Evolutionary conservation across 1,284 basidiomycete genomes (phyloP).

Genomic region (Sporisorium graminicola): DNA sequence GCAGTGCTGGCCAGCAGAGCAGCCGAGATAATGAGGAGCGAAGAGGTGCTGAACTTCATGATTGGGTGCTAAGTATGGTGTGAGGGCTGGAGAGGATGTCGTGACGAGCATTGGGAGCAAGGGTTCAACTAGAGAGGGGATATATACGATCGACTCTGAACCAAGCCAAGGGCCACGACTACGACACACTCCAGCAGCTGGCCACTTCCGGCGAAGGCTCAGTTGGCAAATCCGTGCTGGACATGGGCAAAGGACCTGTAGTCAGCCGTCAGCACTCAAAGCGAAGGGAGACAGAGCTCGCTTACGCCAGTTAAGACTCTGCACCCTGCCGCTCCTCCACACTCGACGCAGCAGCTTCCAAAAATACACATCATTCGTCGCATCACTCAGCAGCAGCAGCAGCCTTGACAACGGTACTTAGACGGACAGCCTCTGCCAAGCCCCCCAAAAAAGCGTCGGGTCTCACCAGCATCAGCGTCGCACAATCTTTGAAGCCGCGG

Average conservation of each 20-base stretch:
- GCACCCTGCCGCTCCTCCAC: conserved; percentile 1
- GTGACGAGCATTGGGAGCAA: not conserved
- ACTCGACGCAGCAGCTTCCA: not conserved
- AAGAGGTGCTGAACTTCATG: conserved; percentile 39
- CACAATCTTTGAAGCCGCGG: not conserved
- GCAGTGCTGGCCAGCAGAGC: conserved; percentile 15
- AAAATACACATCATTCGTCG: not conserved
- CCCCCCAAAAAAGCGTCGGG: not conserved
- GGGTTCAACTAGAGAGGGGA: not conserved
- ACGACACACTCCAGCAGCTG: no score
- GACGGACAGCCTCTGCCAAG: not conserved
- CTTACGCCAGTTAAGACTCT: not conserved
- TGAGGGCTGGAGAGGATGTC: not conserved
- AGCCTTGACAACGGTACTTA: not conserved
- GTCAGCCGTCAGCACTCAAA: not conserved
- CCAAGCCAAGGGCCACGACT: not conserved
- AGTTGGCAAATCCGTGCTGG: not conserved
- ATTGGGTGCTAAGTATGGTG: not conserved
- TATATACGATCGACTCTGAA: conserved; percentile 6
- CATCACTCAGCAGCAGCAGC: not conserved
- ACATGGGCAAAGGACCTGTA: not conserved
- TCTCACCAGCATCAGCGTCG: not conserved
- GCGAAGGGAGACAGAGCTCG: not conserved
- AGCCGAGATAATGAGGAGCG: conserved; percentile 31
- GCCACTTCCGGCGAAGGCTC: not conserved